Base-by-base conservation (phyloP, 805 yeast species). In the Candida loeiensis region DNA sequence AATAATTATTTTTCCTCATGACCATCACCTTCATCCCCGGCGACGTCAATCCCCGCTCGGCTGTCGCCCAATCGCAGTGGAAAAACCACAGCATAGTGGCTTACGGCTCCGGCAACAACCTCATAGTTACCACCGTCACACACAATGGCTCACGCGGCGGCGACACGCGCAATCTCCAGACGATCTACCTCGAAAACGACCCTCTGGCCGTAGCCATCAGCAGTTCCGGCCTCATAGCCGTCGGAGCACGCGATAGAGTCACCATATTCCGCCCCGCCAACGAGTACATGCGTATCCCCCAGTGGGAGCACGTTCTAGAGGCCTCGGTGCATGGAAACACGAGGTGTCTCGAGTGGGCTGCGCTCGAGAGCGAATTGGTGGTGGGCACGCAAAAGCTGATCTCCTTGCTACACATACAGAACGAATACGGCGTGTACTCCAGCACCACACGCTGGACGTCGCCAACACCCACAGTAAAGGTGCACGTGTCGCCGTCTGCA, bases 91-190 rank as follows among this genome's bases (percentile, higher is more conserved):
- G 78, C 37, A 60, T 88, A 2, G 62, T 85, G 24, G 80, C 79
- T 1, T 91, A 91, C 57, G 85, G 89, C 43, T 86, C 96, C 1
- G 97, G 96, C 0, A 88, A 88, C 62, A 88, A 87, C 56, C 67
- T 91, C 48, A 84, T 91, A 24, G 73, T 69, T 37, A 49, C 56
- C 17, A 45, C 59, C 9, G 46, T 40, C 13, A 41, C 46, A 16
- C 32, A 17, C 20, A 24, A 11, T 25, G 13, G n/a, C 33, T 13
- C 22, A 22, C 3, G 16, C 16, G 28, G 26, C 14, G 33, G 26
- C 13, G 34, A 39, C 14, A 16, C 30, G 5, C 26, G 37, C 38
- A 19, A 39, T 45, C 61, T 89, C 13, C 98, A 91, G 59, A 88
- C 96, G 0, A 64, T 88, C 1, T 85, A 85, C 50, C 65, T 88